Evolutionary conservation across 148 eudicot species (phyloP).

Genomic region (Talinum fruticosum): DNA sequence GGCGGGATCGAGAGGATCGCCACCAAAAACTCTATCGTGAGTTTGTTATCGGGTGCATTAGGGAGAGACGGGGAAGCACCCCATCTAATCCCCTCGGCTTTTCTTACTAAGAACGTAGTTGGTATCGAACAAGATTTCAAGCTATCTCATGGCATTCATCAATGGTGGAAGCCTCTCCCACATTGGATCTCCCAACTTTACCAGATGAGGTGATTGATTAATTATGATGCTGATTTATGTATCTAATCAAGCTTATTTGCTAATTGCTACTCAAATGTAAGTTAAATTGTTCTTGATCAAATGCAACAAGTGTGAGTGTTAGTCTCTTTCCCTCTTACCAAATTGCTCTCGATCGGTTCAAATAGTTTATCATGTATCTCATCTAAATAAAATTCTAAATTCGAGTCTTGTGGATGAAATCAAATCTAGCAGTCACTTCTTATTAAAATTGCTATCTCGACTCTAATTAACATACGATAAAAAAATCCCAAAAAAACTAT

Average conservation of each 20-base stretch:
- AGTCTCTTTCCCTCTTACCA: no score
- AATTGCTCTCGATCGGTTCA: no score
- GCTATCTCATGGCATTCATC: conserved; percentile 39
- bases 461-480: no score
- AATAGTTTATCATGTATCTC: no score
- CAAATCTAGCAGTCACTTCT: no score
- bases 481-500: no score
- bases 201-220: conserved; percentile 4
- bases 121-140: conserved; percentile 14
- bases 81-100: conserved; percentile 37
- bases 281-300: not conserved
- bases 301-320: no score
- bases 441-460: no score
- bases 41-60: conserved; percentile 21
- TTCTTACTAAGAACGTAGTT: conserved; percentile 28
- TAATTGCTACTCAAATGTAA: not conserved
- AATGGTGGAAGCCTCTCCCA: conserved; percentile 39
- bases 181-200: conserved; percentile 25
- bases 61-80: conserved; percentile 36
- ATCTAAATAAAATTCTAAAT: no score
- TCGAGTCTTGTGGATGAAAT: no score
- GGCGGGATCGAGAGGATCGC: conserved; percentile 33
- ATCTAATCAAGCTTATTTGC: not conserved
- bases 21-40: conserved; percentile 18
- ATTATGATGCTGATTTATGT: not conserved